Evolutionary conservation across 352 stramenopile species (phyloP).

Genomic region (Phytophthora citrophthora): DNA sequence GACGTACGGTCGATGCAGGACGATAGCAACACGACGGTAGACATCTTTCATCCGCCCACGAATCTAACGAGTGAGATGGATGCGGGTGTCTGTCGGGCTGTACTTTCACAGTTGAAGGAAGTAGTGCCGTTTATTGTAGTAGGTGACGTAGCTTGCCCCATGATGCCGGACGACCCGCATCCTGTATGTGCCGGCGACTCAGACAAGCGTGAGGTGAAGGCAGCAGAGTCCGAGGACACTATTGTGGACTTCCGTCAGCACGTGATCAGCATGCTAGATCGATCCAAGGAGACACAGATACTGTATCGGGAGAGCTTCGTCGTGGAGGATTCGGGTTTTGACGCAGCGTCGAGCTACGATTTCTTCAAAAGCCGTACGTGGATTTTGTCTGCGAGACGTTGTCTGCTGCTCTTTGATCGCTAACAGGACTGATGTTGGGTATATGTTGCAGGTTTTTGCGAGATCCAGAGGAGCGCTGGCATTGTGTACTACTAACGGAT

Average conservation of each 20-base stretch:
- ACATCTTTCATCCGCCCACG: constrained; percentile 51
- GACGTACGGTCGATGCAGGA: constrained; percentile 6
- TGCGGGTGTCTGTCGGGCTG: constrained; percentile 51
- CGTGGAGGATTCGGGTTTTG: constrained; percentile 54
- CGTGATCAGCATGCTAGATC: constrained; percentile 58
- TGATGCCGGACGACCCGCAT: constrained; percentile 37
- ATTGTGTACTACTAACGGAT: constrained; percentile 42
- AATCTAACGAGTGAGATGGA: constrained; percentile 53
- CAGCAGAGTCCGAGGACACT: constrained; percentile 14
- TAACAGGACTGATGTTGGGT: constrained; percentile 1
- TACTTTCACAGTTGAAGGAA: constrained; percentile 62
- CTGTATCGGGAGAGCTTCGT: constrained; percentile 58
- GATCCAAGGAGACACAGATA: constrained; percentile 51
- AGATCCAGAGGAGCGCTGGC: constrained; percentile 26
- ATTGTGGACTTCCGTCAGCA: constrained; percentile 58
- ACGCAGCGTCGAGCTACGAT: constrained; percentile 60
- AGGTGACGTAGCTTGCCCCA: constrained; percentile 61
- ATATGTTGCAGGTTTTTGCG: constrained; percentile 31
- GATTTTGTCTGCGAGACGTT: not conserved
- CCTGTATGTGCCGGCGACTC: not conserved
- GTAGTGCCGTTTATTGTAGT: constrained; percentile 62
- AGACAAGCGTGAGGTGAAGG: constrained; percentile 8
- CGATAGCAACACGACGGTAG: constrained; percentile 23
- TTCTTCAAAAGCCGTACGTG: constrained; percentile 79
- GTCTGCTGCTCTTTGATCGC: not conserved